A percentile compares a stretch with the other conserved stretches of the same genome.
Evolutionary conservation across 1,284 basidiomycete genomes (phyloP).

Genomic region (Boletus semigastroideus): DNA sequence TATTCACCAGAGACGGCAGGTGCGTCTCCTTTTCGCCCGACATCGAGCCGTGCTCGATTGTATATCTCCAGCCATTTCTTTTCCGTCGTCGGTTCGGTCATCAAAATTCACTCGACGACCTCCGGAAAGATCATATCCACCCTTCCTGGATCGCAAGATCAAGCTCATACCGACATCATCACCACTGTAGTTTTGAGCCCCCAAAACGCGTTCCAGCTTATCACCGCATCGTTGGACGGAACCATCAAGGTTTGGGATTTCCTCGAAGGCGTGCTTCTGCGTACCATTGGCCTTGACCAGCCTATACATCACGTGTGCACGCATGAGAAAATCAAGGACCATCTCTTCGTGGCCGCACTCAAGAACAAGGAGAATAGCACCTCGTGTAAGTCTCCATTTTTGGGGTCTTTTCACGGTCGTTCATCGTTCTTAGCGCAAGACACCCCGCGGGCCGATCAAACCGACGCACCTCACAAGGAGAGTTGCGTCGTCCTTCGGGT

Average conservation of each 20-base stretch:
- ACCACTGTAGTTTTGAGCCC: constrained; percentile 83
- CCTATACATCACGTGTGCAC: constrained; percentile 75
- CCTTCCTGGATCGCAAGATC: constrained; percentile 50
- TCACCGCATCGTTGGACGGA: constrained; percentile 86
- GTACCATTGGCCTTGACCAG: constrained; percentile 67
- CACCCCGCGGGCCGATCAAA: neutral
- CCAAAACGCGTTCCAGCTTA: constrained; percentile 85
- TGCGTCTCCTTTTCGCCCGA: constrained; percentile 40
- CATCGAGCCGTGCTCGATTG: constrained; percentile 16
- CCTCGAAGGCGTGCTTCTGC: constrained; percentile 79
- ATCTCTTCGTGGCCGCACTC: constrained; percentile 68
- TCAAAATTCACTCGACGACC: constrained; percentile 79
- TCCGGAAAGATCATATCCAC: constrained; percentile 84
- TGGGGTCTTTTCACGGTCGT: constrained; percentile 5
- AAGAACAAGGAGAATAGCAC: constrained; percentile 46
- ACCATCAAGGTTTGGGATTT: constrained; percentile 92
- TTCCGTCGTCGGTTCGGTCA: constrained; percentile 69
- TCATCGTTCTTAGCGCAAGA: constrained; percentile 12
- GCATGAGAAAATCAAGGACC: constrained; percentile 64
- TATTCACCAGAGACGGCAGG: constrained; percentile 88
- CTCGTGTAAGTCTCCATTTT: constrained; percentile 36
- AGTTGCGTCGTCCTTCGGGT: constrained; percentile 60
- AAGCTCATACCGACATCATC: constrained; percentile 55
- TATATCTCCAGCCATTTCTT: constrained; percentile 76
- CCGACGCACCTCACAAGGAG: constrained; percentile 36